Conservation (phyloP, 1,284 basidiomycete genomes). For the Vanrija pseudolonga region DNA sequence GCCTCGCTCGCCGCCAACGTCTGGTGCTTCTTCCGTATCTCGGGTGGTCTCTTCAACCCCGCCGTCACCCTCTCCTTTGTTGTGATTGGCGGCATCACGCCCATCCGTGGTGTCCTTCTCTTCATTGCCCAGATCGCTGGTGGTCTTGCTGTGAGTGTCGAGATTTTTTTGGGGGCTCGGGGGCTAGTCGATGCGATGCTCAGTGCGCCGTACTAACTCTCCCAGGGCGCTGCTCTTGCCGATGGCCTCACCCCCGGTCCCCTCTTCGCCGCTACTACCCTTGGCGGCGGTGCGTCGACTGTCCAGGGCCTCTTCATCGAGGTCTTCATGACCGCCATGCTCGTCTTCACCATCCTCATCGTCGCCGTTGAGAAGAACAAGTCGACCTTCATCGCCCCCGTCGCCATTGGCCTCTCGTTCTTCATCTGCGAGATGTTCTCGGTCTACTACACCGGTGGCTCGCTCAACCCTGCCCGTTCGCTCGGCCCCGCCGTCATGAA, state of each 20-base stretch:
- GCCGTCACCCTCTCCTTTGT: constrained; percentile 51
- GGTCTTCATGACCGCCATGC: constrained; percentile 51
- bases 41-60: constrained; percentile 51
- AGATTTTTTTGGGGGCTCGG: no score
- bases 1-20: constrained; percentile 49
- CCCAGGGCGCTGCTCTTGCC: constrained; percentile 43
- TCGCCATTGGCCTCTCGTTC: constrained; percentile 54
- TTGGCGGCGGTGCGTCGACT: constrained; percentile 40
- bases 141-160: constrained; percentile 48
- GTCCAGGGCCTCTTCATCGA: constrained; percentile 47
- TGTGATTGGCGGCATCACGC: constrained; percentile 49
- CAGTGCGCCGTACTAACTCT: background rate
- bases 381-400: constrained; percentile 54
- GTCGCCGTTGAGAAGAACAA: constrained; percentile 54
- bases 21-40: constrained; percentile 52
- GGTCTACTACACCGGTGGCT: constrained; percentile 49
- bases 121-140: constrained; percentile 50
- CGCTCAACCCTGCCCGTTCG: constrained; percentile 46
- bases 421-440: constrained; percentile 52
- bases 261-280: constrained; percentile 42
- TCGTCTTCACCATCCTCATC: constrained; percentile 50
- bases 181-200: no score
- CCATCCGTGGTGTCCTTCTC: constrained; percentile 46
- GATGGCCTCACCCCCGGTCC: constrained; percentile 47
- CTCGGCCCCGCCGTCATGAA: constrained; percentile 49